Evolutionary conservation across 331 rosid species (phyloP).

Genomic region (Quercus lobata): DNA sequence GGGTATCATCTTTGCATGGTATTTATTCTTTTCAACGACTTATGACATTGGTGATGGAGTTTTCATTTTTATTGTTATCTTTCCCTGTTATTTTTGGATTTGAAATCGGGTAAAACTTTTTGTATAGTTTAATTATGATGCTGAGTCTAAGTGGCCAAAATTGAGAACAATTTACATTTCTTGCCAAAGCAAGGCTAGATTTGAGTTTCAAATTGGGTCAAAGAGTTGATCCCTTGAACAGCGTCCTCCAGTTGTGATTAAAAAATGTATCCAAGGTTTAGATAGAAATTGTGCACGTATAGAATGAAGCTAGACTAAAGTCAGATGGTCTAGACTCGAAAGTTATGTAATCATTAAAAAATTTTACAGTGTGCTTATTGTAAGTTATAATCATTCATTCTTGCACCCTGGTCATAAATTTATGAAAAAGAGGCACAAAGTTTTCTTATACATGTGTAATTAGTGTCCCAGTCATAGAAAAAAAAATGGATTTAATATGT

Average conservation of each 20-base stretch:
- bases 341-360: too few relatives aligned
- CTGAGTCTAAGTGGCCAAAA: background rate
- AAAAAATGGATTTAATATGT: background rate
- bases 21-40: constrained; percentile 10
- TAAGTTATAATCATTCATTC: background rate
- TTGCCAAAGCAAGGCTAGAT: background rate
- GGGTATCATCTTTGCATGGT: constrained; percentile 70
- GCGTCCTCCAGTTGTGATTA: too few relatives aligned
- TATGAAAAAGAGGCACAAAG: background rate
- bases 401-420: background rate
- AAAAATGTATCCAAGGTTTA: too few relatives aligned
- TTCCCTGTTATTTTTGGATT: background rate
- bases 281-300: too few relatives aligned
- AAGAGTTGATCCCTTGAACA: too few relatives aligned
- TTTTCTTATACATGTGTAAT: too few relatives aligned
- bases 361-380: too few relatives aligned
- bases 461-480: background rate
- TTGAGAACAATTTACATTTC: background rate
- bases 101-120: background rate
- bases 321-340: too few relatives aligned
- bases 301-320: too few relatives aligned
- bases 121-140: background rate
- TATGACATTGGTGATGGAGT: background rate
- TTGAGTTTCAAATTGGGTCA: too few relatives aligned
- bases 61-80: background rate